Evolutionary conservation across 73 alveolate species (phyloP), one percentile per base, ranked within the genome.

Genomic region (Effrenium voratum): DNA sequence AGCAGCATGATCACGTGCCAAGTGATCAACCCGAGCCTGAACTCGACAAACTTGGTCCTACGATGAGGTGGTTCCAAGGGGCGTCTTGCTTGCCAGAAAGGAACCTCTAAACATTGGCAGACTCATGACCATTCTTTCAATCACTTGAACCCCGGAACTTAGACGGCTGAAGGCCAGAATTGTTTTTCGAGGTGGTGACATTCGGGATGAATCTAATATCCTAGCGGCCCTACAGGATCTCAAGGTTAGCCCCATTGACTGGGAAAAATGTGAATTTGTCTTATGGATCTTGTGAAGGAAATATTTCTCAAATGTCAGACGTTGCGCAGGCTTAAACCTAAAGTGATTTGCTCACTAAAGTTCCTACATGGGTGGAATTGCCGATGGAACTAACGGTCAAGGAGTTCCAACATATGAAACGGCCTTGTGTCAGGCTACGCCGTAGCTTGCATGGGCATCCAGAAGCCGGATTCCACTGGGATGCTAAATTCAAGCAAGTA

Each of bases 391-490:
- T n/a, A n/a, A n/a, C n/a, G n/a, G n/a, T n/a, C 0, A 44, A 32
- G 66, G 46, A 79, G 41, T 45, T 79, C 24, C 28, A n/a, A 26
- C 66, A 47, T 43, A 30, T 79, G 4, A 32, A 79, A 44, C 50
- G 60, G 6, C 90, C 90, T 2, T 79, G 90, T 32, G 90, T 79
- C 45, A 63, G 90, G 44, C 46, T 19, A 24, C 44, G 55, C 66
- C 41, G 44, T 5, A 16, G 47, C 44, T 68, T 79, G 6, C 45
- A 79, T 44, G 90, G 90, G 45, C 90, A 79, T 24, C 90, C 90
- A 16, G 90, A 79, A 32, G 59, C 66, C 12, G 90, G 90, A 41
- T 43, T 26, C 43, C 63, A 77, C 24, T 80, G 91, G 91, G 73
- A 80, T n/a, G 26, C 3, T 45, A 46, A 47, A 13, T 45, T 80